These are phyloP conservation scores for Yamadazyma sp. DNA, from an alignment of 1,139 yeast genomes.

Conservation along the genomic window DNA sequence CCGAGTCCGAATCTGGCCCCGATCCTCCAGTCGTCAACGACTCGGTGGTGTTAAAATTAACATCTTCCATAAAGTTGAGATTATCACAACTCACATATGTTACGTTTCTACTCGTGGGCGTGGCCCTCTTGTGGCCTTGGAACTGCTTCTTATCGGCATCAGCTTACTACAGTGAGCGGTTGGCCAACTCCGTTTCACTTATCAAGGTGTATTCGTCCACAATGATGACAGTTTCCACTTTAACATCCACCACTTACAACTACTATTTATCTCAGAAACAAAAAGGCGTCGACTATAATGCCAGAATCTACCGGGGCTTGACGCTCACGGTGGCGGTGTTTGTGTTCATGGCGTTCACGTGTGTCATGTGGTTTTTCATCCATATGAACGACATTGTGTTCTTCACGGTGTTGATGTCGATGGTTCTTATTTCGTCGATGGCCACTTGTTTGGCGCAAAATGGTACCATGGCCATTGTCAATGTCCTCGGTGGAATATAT, in stretches of 20 bases:
- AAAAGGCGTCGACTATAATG: slow-evolving; percentile 57
- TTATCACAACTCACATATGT: slow-evolving; percentile 51
- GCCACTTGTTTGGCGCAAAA: slow-evolving; percentile 81
- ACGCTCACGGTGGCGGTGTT: slow-evolving; percentile 56
- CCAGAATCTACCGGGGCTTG: slow-evolving; percentile 62
- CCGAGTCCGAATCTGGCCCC: slow-evolving; percentile 5
- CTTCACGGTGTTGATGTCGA: slow-evolving; percentile 51
- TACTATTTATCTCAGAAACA: slow-evolving; percentile 70
- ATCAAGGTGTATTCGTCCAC: slow-evolving; percentile 71
- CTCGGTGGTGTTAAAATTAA: slow-evolving; percentile 27
- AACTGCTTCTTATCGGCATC: slow-evolving; percentile 87
- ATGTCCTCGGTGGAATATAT: slow-evolving; percentile 71
- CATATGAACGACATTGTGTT: slow-evolving; percentile 39
- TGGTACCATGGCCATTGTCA: slow-evolving; percentile 86
- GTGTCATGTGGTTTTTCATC: slow-evolving; percentile 43
- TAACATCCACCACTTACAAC: slow-evolving; percentile 63
- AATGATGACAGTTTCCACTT: slow-evolving; percentile 86
- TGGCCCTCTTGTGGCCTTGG: slow-evolving; percentile 94
- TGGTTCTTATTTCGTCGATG: slow-evolving; percentile 59
- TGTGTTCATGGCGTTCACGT: slow-evolving; percentile 50
- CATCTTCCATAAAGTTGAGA: slow-evolving; percentile 12
- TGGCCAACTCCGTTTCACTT: slow-evolving; percentile 52
- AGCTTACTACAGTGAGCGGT: slow-evolving; percentile 71
- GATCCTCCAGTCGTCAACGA: slow-evolving; percentile 13
- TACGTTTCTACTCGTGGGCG: slow-evolving; percentile 69